Percentiles rank a stretch among this genome's conserved stretches.
Conservation (phyloP, 495 filamentous ascomycete genomes). For the Bombardia bombarda region DNA sequence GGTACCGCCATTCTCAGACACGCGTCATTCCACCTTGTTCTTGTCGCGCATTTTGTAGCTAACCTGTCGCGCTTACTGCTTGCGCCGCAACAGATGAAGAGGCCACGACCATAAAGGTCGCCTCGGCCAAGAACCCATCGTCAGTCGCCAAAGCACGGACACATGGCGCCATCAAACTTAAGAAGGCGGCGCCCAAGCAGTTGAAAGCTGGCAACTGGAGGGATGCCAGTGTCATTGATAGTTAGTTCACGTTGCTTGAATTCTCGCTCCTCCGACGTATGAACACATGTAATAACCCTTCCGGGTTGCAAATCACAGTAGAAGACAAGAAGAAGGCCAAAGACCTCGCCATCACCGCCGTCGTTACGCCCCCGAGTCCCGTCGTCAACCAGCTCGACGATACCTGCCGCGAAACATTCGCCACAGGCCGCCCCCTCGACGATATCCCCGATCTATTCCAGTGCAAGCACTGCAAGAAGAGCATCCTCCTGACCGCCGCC, state of each 20-base stretch:
- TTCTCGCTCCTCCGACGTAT: too few relatives aligned
- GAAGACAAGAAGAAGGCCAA: conserved; percentile 42
- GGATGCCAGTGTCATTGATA: conserved; percentile 43
- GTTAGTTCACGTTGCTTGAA: too few relatives aligned
- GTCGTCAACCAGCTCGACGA: conserved; percentile 69
- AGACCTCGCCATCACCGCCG: conserved; percentile 28
- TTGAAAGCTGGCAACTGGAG: conserved; percentile 49
- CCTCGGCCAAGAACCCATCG: conserved; percentile 53
- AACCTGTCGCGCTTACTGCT: too few relatives aligned
- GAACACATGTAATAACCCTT: too few relatives aligned
- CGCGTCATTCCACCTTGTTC: too few relatives aligned
- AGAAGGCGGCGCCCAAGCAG: conserved; percentile 53
- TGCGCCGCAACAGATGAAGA: conserved; percentile 33
- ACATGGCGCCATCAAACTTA: conserved; percentile 57
- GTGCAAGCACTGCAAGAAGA: conserved; percentile 79
- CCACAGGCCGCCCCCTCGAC: conserved; percentile 64
- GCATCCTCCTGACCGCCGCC: conserved; percentile 51
- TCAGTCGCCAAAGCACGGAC: conserved; percentile 13
- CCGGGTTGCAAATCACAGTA: too few relatives aligned
- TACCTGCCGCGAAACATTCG: conserved; percentile 59
- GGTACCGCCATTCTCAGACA: too few relatives aligned
- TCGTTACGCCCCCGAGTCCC: conserved; percentile 43
- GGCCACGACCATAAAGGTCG: conserved; percentile 45
- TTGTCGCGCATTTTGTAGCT: too few relatives aligned
- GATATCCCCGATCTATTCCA: conserved; percentile 58